phyloP scores from a whole-genome alignment of 108 stramenopile species.

The Chaetoceros muelleri region DNA sequence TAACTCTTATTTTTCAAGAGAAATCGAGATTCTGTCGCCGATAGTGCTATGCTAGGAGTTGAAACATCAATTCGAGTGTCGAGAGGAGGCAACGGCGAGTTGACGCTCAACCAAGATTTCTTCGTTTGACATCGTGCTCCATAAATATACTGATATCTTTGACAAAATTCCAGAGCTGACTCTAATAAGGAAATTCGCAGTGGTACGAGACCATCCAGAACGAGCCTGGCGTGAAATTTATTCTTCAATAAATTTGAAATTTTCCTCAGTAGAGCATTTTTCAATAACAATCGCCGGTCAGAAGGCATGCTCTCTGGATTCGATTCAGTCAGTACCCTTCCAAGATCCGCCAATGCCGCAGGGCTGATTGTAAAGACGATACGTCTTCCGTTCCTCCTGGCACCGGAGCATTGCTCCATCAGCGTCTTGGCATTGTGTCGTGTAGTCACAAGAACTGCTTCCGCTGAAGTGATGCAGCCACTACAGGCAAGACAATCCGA shows the following conservation, averaged over 20 bases:
- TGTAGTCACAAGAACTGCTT: conserved; percentile 92
- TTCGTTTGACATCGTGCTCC: conserved; percentile 6
- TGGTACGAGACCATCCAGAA: conserved; percentile 65
- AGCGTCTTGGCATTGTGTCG: conserved; percentile 70
- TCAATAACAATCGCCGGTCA: neutral
- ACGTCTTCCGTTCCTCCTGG: neutral
- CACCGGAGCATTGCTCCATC: conserved; percentile 16
- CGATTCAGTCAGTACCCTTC: neutral
- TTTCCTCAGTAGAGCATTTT: conserved; percentile 4
- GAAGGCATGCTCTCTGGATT: neutral
- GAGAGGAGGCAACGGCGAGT: too few species aligned
- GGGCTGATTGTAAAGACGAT: conserved; percentile 61
- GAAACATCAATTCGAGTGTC: neutral
- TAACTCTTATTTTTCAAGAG: too few species aligned
- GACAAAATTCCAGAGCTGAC: conserved; percentile 72
- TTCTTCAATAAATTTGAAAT: conserved; percentile 34
- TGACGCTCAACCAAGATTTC: neutral
- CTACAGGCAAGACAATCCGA: conserved; percentile 97
- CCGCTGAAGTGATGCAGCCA: conserved; percentile 98
- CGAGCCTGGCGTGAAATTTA: conserved; percentile 36
- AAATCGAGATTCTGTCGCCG: conserved; percentile 28
- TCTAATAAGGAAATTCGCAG: conserved; percentile 62
- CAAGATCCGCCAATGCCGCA: conserved; percentile 60
- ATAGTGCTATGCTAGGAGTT: conserved; percentile 28
- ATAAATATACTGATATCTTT: conserved; percentile 25